Evolutionary conservation across 1,139 yeast species (phyloP).

Genomic region (Suhomyces anneliseae): DNA sequence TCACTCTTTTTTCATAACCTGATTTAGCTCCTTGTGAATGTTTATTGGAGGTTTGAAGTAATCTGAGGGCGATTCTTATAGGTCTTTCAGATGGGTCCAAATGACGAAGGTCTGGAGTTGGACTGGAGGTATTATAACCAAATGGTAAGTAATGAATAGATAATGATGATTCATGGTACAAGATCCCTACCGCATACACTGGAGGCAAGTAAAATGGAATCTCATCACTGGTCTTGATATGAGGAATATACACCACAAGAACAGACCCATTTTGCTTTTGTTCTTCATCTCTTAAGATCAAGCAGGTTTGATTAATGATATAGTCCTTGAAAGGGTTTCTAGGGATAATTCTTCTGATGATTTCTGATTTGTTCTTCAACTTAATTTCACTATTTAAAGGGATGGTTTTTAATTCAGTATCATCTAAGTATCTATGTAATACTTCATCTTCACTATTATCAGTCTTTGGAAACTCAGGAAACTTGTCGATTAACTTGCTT

Average conservation of each 20-base stretch:
- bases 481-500: conserved; percentile 32
- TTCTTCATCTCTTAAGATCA: conserved; percentile 34
- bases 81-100: conserved; percentile 58
- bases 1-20: conserved; percentile 86
- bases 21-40: conserved; percentile 81
- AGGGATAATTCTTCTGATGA: conserved; percentile 81
- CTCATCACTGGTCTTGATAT: conserved; percentile 56
- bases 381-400: conserved; percentile 35
- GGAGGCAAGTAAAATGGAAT: conserved; percentile 89
- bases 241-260: conserved; percentile 75
- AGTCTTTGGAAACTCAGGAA: conserved; percentile 35
- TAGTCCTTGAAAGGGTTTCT: conserved; percentile 86
- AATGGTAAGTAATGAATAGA: conserved; percentile 83
- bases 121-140: conserved; percentile 21
- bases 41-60: conserved; percentile 75
- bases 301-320: conserved; percentile 82
- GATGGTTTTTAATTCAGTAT: conserved; percentile 49
- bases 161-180: conserved; percentile 51
- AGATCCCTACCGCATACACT: conserved; percentile 76
- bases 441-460: conserved; percentile 33
- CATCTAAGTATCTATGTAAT: conserved; percentile 53
- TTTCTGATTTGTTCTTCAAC: conserved; percentile 45
- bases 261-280: conserved; percentile 36
- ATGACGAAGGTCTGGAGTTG: conserved; percentile 24
- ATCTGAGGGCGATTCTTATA: conserved; percentile 76